These are phyloP conservation scores for Xylaria nigripes DNA, from an alignment of 495 filamentous ascomycete species.

Conservation along the genomic window DNA sequence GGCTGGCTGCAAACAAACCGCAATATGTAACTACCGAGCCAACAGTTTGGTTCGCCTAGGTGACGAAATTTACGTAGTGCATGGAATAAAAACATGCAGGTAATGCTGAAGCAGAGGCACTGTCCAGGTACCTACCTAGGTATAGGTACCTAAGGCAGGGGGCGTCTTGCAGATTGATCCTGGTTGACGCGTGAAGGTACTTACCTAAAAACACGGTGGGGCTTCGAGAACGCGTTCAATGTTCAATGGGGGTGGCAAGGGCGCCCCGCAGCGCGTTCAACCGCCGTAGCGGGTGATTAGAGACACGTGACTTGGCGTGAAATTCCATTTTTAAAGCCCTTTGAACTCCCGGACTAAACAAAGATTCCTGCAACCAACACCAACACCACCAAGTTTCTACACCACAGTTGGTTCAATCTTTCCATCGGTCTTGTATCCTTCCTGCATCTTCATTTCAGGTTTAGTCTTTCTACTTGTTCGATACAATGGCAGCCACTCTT, in stretches of 20 bases:
- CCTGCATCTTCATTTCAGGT: background rate
- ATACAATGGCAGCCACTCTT: conserved; percentile 59
- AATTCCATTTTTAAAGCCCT: conserved; percentile 21
- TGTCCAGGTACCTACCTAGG: too few relatives aligned
- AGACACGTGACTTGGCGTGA: conserved; percentile 24
- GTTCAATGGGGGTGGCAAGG: background rate
- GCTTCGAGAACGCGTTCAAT: conserved; percentile 2
- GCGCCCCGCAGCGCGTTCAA: background rate
- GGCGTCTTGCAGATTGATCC: conserved; percentile 3
- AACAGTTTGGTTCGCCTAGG: too few relatives aligned
- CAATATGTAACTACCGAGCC: too few relatives aligned
- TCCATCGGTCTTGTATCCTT: conserved; percentile 9
- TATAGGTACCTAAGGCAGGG: too few relatives aligned
- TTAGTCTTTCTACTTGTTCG: conserved; percentile 1
- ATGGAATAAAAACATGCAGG: too few relatives aligned
- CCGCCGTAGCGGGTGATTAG: background rate
- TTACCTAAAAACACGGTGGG: conserved; percentile 22
- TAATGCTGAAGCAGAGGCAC: too few relatives aligned
- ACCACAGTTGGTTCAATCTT: conserved; percentile 4
- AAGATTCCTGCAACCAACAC: conserved; percentile 10
- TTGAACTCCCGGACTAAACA: conserved; percentile 17
- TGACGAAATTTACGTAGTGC: too few relatives aligned
- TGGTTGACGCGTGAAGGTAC: conserved; percentile 16
- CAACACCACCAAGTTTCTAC: background rate
- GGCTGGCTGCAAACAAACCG: too few relatives aligned